Evolutionary conservation across 768 basidiomycete genomes (phyloP), one percentile per base, ranked within the genome.

Genomic region (Steccherinum ochraceum): DNA sequence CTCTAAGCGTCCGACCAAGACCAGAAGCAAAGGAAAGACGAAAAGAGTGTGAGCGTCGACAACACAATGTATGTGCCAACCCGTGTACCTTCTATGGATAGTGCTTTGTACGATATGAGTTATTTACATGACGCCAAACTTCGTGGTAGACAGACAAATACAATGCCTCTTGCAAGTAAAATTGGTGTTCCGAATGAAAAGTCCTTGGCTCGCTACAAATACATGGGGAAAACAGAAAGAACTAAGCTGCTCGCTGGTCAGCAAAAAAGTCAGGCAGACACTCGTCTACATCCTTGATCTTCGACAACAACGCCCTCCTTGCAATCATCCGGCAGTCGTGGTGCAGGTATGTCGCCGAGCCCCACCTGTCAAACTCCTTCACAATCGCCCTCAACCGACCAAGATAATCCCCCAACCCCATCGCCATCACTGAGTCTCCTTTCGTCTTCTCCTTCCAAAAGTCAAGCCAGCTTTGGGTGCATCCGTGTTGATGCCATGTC

Each of bases 361-460:
- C 83, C 80, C 81, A 82, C 48, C 79, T 71, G 51, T 86, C 85
- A 52, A 82, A 84, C 50, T 86, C 83, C 65, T 80, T 82, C 58
- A 79, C 68, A 27, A 89, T 72, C 52, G 78, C 70, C 59, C 69
- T 77, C 57, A 89, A 62, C 52, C 81, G 74, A 27, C 86, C 87
- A 3, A 84, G 62, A 26, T 87, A 83, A 59, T 89, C 84, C 25
- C 84, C 81, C 2, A 79, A 64, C 5, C 79, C 82, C 3, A 83
- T 71, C 12, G 69, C 65, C 26, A 88, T 70, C 24, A 88, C 78
- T 2, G 72, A 63, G 27, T 87, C 86, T 42, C 77, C 71, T 58
- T 73, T 74, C 23, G 81, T 79, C 65, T 83, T 85, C 57, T 87
- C 85, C 65, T 83, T 84, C 86, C 86, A 89, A 61, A 87, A 89